Base-by-base conservation (phyloP, 345 rosid genomes). In the Citrus cavaleriei region DNA sequence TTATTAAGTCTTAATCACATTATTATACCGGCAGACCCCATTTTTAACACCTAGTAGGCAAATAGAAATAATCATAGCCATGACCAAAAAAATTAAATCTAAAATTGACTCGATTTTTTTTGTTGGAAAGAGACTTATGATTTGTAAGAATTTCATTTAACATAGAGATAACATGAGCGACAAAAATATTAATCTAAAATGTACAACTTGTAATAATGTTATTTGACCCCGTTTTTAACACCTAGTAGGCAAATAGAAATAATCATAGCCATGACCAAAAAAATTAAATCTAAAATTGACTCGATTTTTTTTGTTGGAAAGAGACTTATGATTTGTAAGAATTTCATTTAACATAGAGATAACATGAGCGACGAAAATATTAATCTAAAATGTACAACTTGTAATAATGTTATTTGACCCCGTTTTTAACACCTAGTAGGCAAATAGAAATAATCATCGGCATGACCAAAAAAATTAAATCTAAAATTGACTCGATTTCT, bases 1-100 rank as follows among this genome's bases (percentile, higher is more conserved):
- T 24, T 70, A 49, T 61, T 12, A 3, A 51, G 77, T 78, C 79
- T 30, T 3, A n/a, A 82, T 78, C 84, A 61, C 35, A 34, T 5
- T 68, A 37, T 65, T 4, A 54, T 60, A 62, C 28, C 16, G 21
- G 9, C 68, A 25, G 42, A 7, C 30, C 16, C 70, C 70, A 37
- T 46, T 22, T 37, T n/a, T 2, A 61, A 51, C 65, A 19, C 25
- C 7, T 28, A 37, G 4, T 0, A 57, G 49, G 7, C 5, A 63
- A 30, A 49, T 2, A 42, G 22, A 6, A 46, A 46, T 46, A 40
- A 28, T 63, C 38, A 74, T 75, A 14, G 27, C 24, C 10, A 6
- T 13, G 22, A 1, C 7, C 25, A 46, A 46, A 25, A 40, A 24
- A 35, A 8, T 3, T 34, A 4, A 37, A 67, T 3, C n/a, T 21